phyloP scores from a whole-genome alignment of 164 flowering plant species.

The Cinnamomum chago region DNA sequence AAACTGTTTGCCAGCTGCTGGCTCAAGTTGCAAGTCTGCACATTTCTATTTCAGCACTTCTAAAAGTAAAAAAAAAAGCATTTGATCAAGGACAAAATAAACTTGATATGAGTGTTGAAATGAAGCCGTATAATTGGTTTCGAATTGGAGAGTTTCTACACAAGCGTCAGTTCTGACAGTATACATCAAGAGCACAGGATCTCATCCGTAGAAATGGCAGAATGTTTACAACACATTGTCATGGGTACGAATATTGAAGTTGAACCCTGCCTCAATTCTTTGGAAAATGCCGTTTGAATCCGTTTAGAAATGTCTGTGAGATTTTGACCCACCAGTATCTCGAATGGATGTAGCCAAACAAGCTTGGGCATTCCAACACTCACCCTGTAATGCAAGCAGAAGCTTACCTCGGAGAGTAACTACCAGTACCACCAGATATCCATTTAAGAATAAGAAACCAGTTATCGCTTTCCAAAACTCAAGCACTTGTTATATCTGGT shows the following conservation, averaged over 20 bases:
- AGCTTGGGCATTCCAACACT: constrained; percentile 6
- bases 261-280: constrained; percentile 3
- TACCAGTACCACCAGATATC: neutral
- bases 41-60: neutral
- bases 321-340: constrained; percentile 4
- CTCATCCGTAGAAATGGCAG: neutral
- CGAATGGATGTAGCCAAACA: constrained; percentile 2
- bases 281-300: neutral
- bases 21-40: neutral
- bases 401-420: neutral
- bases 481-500: constrained; percentile 75
- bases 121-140: constrained; percentile 9
- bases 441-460: neutral
- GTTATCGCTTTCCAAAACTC: constrained; percentile 66
- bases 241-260: constrained; percentile 5
- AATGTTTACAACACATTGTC: neutral
- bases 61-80: neutral
- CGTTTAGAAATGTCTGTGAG: constrained; percentile 8
- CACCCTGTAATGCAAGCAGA: constrained; percentile 9
- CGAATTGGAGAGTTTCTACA: constrained; percentile 14
- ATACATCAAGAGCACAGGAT: constrained; percentile 7
- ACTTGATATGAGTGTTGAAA: neutral
- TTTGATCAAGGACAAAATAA: too few species aligned
- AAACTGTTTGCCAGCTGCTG: neutral
- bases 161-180: constrained; percentile 1